Percentiles rank a stretch among this genome's conserved stretches.
Conservation (phyloP, 2,329 filamentous ascomycete species). For the Calonectria pseudoreteaudii region DNA sequence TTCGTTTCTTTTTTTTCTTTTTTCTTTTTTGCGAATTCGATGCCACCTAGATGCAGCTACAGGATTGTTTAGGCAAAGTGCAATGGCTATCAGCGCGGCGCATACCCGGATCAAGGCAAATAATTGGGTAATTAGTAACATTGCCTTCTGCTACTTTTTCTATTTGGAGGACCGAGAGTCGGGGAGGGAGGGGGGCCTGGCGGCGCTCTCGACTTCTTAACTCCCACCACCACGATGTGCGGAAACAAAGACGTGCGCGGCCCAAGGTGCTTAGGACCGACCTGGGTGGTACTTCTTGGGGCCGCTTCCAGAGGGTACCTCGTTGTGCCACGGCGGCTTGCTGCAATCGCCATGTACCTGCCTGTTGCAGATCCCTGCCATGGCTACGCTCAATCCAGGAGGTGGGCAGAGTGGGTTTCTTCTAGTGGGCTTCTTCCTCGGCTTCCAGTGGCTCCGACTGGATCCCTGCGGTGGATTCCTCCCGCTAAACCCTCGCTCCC, state of each 20-base stretch:
- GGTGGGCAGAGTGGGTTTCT: conserved; percentile 32
- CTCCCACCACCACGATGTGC: background rate
- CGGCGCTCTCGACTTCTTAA: background rate
- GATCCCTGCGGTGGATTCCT: conserved; percentile 34
- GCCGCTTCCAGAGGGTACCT: background rate
- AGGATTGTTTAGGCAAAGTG: background rate
- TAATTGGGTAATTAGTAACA: conserved; percentile 1
- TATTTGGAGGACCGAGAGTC: background rate
- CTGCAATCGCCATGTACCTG: background rate
- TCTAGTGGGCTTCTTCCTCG: conserved; percentile 44
- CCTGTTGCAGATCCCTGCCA: conserved; percentile 19
- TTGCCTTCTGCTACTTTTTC: background rate
- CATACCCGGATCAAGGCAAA: background rate
- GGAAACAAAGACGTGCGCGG: conserved; percentile 9
- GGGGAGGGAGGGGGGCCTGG: background rate
- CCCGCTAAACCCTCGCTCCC: conserved; percentile 20
- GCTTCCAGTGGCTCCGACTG: conserved; percentile 43
- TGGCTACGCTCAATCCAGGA: conserved; percentile 42
- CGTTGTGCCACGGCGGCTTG: background rate
- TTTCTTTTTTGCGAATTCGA: background rate
- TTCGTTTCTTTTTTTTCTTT: background rate
- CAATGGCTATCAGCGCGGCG: background rate
- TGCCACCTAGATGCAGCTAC: background rate
- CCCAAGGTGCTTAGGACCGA: conserved; percentile 1
- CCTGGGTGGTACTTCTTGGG: background rate